phyloP scores from a whole-genome alignment of 441 rosid genomes.

The Macaranga tanarius region DNA sequence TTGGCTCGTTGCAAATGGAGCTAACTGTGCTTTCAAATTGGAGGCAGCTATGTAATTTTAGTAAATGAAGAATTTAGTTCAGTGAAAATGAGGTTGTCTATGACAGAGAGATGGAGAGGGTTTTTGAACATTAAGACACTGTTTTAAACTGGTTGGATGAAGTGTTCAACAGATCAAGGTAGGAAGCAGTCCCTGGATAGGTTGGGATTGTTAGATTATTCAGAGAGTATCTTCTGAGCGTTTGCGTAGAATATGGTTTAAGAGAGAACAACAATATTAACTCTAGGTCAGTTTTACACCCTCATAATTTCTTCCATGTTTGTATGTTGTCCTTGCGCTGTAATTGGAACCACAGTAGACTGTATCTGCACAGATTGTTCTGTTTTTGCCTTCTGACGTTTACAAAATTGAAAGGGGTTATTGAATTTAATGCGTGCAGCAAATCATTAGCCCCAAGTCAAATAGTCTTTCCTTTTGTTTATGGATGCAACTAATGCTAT shows the following conservation, averaged over 20 bases:
- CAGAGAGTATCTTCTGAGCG: too few relatives aligned
- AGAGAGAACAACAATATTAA: too few relatives aligned
- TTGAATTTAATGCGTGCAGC: neutral
- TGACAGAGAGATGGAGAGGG: neutral
- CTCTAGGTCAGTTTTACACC: too few relatives aligned
- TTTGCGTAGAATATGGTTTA: too few relatives aligned
- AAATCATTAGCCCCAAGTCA: neutral
- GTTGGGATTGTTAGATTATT: too few relatives aligned
- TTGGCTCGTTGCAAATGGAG: neutral
- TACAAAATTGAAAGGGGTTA: neutral
- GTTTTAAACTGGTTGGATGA: too few relatives aligned
- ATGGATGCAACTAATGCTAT: conserved; percentile 8
- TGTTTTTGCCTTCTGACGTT: neutral
- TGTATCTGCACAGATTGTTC: neutral
- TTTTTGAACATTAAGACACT: neutral
- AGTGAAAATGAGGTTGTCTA: neutral
- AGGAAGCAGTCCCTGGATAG: too few relatives aligned
- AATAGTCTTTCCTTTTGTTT: neutral
- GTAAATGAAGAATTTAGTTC: neutral
- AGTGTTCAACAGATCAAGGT: too few relatives aligned
- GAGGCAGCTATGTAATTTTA: neutral
- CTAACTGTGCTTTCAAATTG: neutral
- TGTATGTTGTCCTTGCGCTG: too few relatives aligned
- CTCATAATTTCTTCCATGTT: too few relatives aligned
- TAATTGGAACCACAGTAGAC: too few relatives aligned